phyloP scores from a whole-genome alignment of 2,329 filamentous ascomycete species.

The Xylariaceae sp. region DNA sequence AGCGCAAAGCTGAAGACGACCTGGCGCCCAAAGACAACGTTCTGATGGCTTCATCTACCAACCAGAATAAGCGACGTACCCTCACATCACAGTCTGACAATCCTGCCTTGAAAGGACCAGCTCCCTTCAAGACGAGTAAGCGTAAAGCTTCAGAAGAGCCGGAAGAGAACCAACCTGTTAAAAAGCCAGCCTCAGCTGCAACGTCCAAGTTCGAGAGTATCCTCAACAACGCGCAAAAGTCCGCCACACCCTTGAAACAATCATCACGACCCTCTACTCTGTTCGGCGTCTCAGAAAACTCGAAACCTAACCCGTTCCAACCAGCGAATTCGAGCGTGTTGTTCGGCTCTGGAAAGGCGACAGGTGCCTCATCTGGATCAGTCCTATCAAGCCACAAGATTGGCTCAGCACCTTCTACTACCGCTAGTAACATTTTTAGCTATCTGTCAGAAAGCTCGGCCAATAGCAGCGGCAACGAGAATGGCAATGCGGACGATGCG shows the following conservation, averaged over 20 bases:
- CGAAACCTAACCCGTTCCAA: constrained; percentile 27
- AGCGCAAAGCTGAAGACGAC: constrained; percentile 57
- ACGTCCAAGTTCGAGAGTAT: constrained; percentile 56
- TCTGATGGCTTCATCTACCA: constrained; percentile 33
- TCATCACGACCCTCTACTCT: constrained; percentile 15
- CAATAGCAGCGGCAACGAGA: constrained; percentile 49
- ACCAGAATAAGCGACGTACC: constrained; percentile 48
- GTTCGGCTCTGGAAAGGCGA: constrained; percentile 37
- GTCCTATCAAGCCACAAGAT: constrained; percentile 24
- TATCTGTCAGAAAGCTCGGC: constrained; percentile 56
- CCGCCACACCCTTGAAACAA: constrained; percentile 24
- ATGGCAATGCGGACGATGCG: constrained; percentile 42
- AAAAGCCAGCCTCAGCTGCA: constrained; percentile 49
- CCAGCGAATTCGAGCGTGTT: constrained; percentile 38
- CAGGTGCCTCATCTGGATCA: constrained; percentile 19
- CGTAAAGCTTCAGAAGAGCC: constrained; percentile 46
- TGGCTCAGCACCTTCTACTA: constrained; percentile 23
- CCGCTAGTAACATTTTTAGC: constrained; percentile 52
- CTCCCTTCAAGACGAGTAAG: constrained; percentile 46
- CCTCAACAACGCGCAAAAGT: constrained; percentile 45
- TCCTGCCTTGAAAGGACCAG: constrained; percentile 30
- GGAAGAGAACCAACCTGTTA: constrained; percentile 47
- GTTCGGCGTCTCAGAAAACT: constrained; percentile 23
- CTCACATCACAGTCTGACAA: constrained; percentile 37
- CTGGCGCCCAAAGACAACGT: constrained; percentile 36